Conservation (phyloP, 495 filamentous ascomycete species). For the Lophium mytilinum region DNA sequence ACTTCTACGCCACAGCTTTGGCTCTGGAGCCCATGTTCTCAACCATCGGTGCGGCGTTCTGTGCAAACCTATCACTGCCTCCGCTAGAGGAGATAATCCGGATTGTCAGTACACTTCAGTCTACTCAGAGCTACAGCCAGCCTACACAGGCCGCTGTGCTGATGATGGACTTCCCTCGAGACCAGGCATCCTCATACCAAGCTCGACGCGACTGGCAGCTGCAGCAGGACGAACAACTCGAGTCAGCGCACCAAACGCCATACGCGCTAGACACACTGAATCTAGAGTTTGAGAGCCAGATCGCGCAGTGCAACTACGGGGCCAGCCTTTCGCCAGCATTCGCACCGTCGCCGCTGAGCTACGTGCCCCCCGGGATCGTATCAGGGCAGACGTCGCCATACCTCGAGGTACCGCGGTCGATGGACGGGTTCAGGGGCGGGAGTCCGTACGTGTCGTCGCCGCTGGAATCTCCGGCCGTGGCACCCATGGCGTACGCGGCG, state of each 20-base stretch:
- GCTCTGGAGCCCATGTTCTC: conserved; percentile 85
- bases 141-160: conserved; percentile 22
- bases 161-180: conserved; percentile 32
- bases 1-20: conserved; percentile 84
- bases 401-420: conserved; percentile 30
- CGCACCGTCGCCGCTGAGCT: conserved; percentile 31
- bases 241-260: conserved; percentile 14
- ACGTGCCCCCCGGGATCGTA: conserved; percentile 16
- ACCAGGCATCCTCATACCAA: conserved; percentile 26
- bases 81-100: conserved; percentile 34
- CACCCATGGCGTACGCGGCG: conserved; percentile 17
- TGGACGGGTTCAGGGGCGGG: conserved; percentile 12
- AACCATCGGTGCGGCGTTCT: conserved; percentile 73
- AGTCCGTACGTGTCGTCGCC: conserved; percentile 22
- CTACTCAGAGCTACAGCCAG: conserved; percentile 22
- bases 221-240: conserved; percentile 24
- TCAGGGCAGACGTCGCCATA: conserved; percentile 26
- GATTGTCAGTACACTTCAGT: conserved; percentile 30
- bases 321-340: conserved; percentile 35
- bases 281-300: conserved; percentile 26
- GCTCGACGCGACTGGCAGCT: conserved; percentile 20
- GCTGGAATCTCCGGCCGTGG: conserved; percentile 21
- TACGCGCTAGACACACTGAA: conserved; percentile 20
- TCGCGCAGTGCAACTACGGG: conserved; percentile 25
- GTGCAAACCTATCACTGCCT: conserved; percentile 27